A percentile compares a stretch with the other conserved stretches of the same genome.
phyloP scores from a whole-genome alignment of 139 green algal species.

The Choricystis sp. region DNA sequence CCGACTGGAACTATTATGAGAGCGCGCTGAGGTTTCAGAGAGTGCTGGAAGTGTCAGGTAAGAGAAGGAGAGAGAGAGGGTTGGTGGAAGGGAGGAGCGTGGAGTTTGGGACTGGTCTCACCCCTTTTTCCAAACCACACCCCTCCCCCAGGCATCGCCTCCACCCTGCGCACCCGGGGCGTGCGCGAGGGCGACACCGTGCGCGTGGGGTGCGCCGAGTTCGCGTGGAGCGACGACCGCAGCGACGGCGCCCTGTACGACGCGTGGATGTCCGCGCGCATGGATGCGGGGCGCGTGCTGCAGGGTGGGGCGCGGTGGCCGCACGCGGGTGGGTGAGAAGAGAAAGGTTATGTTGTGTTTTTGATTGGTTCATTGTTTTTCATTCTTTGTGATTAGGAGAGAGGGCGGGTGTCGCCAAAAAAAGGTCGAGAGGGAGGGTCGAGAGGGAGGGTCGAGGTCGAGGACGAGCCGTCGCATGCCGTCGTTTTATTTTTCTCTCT shows the following conservation, averaged over 20 bases:
- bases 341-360: no score
- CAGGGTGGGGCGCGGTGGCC: conserved; percentile 51
- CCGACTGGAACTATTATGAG: conserved; percentile 91
- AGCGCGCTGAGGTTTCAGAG: conserved; percentile 48
- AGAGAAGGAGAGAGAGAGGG: conserved; percentile 22
- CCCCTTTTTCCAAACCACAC: not conserved
- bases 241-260: conserved; percentile 47
- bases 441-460: no score
- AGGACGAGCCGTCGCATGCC: no score
- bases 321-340: conserved; percentile 18
- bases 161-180: not conserved
- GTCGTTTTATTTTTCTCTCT: no score
- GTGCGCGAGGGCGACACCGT: conserved; percentile 58
- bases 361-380: no score
- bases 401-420: no score
- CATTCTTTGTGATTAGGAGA: no score
- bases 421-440: no score
- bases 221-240: conserved; percentile 46
- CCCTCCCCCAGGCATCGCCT: not conserved
- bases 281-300: conserved; percentile 26
- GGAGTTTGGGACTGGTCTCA: not conserved
- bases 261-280: conserved; percentile 44
- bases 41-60: conserved; percentile 41
- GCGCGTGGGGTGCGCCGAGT: conserved; percentile 50
- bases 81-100: not conserved